Evolutionary conservation across 202 grass and related monocot species (phyloP), one percentile per base, ranked within the genome.

Genomic region (Zizania palustris): DNA sequence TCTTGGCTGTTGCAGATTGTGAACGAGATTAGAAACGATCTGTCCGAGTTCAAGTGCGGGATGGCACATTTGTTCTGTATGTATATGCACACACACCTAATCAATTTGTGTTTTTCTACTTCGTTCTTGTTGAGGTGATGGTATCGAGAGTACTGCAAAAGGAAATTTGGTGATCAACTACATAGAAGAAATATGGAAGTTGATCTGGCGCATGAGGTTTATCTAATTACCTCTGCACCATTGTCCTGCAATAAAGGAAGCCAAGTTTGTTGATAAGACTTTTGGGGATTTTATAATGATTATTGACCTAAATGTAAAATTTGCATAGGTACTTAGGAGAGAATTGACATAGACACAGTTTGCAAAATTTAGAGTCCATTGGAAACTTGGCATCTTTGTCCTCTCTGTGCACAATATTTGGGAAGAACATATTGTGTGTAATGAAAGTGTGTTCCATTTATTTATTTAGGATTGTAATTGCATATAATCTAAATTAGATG

Each of bases 11-110:
- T 61, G 68, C 85, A 94, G 95, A 89, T 97, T 28, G 39, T 88
- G 20, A 86, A 69, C 66, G 94, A 90, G 69, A 97, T 97, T 39
- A 86, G 78, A 11, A 78, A 90, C 71, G 94, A 94, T 13, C 66
- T 97, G 41, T 80, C 87, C 9, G 87, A 80, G 36, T 97, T 97
- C 82, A 94, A 92, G 65, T 92, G 91, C 72, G 95, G 95, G 2
- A 72, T 92, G 58, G 95, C 87, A 4, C 95, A 97, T 85, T 76
- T 97, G 63, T 97, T 97, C 89, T 83, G 95, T 97, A 94, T 20
- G 89, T 81, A 57, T 28, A 46, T 15, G 6, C 34, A 4, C 19
- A 39, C 45, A 15, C 12, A 19, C 11, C 20, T 21, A 0, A 57
- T 42, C 65, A 33, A 4, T 77, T 40, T 5, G 9, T n/a, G 15